Conservation (phyloP, 1,284 basidiomycete species). For the Moniliophthora roreri region DNA sequence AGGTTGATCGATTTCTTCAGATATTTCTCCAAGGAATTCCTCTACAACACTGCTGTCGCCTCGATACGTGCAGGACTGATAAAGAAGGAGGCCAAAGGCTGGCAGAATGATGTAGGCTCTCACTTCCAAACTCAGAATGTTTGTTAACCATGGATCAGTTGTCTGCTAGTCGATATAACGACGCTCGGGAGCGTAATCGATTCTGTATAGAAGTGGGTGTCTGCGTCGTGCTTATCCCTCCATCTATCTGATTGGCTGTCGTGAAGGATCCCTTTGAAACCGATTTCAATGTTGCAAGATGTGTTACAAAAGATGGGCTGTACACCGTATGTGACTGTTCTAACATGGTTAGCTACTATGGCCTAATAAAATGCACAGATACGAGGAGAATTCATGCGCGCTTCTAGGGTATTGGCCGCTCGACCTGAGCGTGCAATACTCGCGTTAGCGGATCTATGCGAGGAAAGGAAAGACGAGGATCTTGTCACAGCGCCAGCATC, state of each 20-base stretch:
- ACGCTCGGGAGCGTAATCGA: constrained; percentile 86
- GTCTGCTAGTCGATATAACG: constrained; percentile 57
- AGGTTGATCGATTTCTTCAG: constrained; percentile 98
- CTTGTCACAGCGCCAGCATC: constrained; percentile 52
- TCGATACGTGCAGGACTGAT: constrained; percentile 89
- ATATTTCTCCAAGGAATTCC: constrained; percentile 93
- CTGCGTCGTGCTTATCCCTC: not conserved
- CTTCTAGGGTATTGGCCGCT: constrained; percentile 77
- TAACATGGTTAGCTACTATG: not conserved
- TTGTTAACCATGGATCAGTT: constrained; percentile 29
- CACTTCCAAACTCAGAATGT: not conserved
- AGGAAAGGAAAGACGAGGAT: constrained; percentile 68
- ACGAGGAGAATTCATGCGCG: constrained; percentile 98
- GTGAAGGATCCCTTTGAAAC: constrained; percentile 91
- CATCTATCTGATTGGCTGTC: not conserved
- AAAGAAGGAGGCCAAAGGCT: constrained; percentile 90
- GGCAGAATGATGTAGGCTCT: constrained; percentile 82
- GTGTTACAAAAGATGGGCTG: constrained; percentile 94
- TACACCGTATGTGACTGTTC: constrained; percentile 69
- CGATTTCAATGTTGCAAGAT: constrained; percentile 94
- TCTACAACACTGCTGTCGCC: constrained; percentile 89
- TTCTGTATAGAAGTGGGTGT: constrained; percentile 87
- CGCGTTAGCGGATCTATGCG: constrained; percentile 82
- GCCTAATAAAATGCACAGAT: constrained; percentile 54
- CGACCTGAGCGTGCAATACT: constrained; percentile 82